Base-by-base conservation (phyloP, 768 basidiomycete genomes). In the Termitomyces eurrhizus region DNA sequence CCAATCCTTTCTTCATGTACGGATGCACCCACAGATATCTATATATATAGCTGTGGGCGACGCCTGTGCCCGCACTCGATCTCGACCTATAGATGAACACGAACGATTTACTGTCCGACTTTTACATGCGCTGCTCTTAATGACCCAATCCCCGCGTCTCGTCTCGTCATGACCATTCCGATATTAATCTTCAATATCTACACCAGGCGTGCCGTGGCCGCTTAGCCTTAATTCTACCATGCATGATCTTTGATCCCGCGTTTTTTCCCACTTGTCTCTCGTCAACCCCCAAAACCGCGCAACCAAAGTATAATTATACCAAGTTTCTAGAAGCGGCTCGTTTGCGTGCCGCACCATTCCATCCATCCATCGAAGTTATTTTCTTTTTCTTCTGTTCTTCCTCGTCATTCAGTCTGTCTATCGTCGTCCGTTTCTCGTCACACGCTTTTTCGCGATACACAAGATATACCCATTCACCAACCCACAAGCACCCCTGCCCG, bases 101-200 rank as follows among this genome's bases (percentile, higher is more conserved):
- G 63, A 68, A 64, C 59, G 58, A 62, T 60, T 59, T 63, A 61
- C 33, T 63, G 58, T 58, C 56, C 58, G 33, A 45, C 33, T 49
- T 21, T 42, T 21, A 42, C 64, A 70, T 80, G 83, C 82, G 83
- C 85, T 86, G 83, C 85, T 86, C 83, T 84, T 81, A 78, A 73
- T 67, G 74, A 69, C 70, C 66, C 74, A 75, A 77, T 13, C 35
- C 21, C 54, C 76, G 80, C 64, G 79, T 80, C 79, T 75, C 67
- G 67, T 65, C 66, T 66, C 62, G 64, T 75, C 77, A 59, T 66
- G 66, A 71, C 76, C 76, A 79, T 78, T 79, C 77, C 72, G 70
- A 63, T 68, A 64, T 59, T 58, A 64, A 67, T 62, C 65, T 64
- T n/a, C 54, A 42, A 55, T 44, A 44, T 32, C 53, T 41, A 54